phyloP scores from a whole-genome alignment of 1,284 basidiomycete genomes.

The Papiliotrema nemorosa region DNA sequence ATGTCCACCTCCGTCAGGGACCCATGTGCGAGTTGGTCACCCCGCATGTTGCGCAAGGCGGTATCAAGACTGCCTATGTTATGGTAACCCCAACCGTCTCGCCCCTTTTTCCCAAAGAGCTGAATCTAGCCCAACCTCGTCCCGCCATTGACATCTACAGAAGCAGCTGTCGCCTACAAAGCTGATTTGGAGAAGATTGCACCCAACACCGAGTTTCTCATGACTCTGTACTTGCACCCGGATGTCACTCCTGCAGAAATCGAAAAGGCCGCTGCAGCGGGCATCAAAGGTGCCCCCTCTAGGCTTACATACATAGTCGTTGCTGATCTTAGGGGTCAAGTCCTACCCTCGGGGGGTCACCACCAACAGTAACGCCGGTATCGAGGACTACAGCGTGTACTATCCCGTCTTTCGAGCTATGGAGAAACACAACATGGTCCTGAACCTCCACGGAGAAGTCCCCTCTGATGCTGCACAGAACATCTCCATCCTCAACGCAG shows the following conservation, averaged over 20 bases:
- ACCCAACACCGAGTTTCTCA: constrained; percentile 77
- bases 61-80: constrained; percentile 89
- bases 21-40: constrained; percentile 76
- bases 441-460: constrained; percentile 96
- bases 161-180: constrained; percentile 78
- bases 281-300: constrained; percentile 64
- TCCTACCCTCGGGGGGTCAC: constrained; percentile 97
- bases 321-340: constrained; percentile 69
- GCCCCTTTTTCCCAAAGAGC: background rate
- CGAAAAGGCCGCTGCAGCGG: constrained; percentile 75
- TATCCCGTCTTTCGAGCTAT: constrained; percentile 93
- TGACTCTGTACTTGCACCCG: constrained; percentile 93
- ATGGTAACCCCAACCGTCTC: constrained; percentile 62
- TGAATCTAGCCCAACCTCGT: constrained; percentile 77
- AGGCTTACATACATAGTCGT: background rate
- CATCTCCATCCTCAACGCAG: constrained; percentile 91
- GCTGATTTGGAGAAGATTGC: constrained; percentile 70
- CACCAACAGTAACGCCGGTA: constrained; percentile 94
- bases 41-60: constrained; percentile 85
- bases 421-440: constrained; percentile 88
- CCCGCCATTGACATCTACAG: constrained; percentile 84
- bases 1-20: constrained; percentile 94
- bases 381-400: constrained; percentile 93
- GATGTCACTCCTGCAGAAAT: constrained; percentile 89
- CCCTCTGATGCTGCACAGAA: constrained; percentile 87